Evolutionary conservation across 176 grass and related monocot genomes (phyloP), one percentile per base, ranked within the genome.

Genomic region (Puya raimondii): DNA sequence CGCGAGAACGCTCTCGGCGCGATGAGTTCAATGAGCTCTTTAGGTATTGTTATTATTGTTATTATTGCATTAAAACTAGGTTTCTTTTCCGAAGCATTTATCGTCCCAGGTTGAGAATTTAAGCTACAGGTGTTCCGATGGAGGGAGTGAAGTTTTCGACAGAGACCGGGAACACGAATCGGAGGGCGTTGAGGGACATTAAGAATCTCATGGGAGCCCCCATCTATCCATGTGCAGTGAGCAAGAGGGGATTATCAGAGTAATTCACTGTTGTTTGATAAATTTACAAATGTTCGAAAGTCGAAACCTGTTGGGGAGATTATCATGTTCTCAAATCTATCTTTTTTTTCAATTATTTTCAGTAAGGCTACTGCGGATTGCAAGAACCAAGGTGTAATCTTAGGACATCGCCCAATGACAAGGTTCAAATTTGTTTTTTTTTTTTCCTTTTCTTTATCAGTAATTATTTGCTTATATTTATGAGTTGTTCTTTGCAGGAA

Each of bases 181-280:
- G 91, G 25, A 79, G 81, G 49, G 86, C 79, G 22, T 78, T 94
- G 3, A 53, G 72, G 27, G 84, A 82, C 66, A 94, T 94, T 47
- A 80, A 87, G 16, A 94, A 89, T 63, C 77, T 87, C 1, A 69
- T 94, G 0, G 67, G 78, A n/a, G 80, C 61, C 17, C 58, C 71
- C 12, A 61, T 57, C 51, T 83, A 87, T 29, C 68, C 77, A 48
- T 47, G 71, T 51, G 68, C 91, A 64, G 54, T 89, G 10, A 88
- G 66, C 72, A 91, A 85, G 81, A 68, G 71, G 23, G 84, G 68
- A 0, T 65, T 87, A 53, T 72, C 65, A 78, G 78, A 73, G 85
- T 91, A 82, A 71, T 54, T 23, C 64, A 10, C 73, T 20, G 7
- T 42, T 42, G 33, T 42, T 42, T 42, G 33, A 42, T 42, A 42